These are phyloP conservation scores for Ophiostoma tasmaniense DNA, from an alignment of 2,329 filamentous ascomycete genomes.

Conservation along the genomic window DNA sequence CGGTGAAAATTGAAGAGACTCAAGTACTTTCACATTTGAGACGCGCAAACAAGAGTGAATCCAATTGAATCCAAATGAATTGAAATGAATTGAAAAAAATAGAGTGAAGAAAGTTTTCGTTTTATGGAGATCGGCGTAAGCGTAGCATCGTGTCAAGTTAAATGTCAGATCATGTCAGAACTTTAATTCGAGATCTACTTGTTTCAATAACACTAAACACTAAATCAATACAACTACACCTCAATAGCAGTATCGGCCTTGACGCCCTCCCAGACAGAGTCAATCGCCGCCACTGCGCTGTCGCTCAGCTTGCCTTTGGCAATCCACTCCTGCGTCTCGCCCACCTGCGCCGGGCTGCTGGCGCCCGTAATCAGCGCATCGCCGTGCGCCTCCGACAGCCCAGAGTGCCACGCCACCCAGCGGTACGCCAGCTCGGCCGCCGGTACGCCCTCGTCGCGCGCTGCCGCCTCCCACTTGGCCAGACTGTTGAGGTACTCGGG, in stretches of 20 bases:
- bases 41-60: neutral
- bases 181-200: neutral
- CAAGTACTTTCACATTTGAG: neutral
- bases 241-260: slow-evolving; percentile 35
- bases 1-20: neutral
- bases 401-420: neutral
- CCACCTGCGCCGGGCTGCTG: slow-evolving; percentile 29
- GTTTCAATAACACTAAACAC: neutral
- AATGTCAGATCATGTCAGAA: neutral
- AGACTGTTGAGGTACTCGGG: neutral
- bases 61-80: too few species aligned
- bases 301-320: slow-evolving; percentile 33
- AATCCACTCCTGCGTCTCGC: slow-evolving; percentile 28
- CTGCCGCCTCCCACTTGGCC: neutral
- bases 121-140: neutral
- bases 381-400: neutral
- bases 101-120: too few species aligned
- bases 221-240: neutral
- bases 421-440: neutral
- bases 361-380: slow-evolving; percentile 16
- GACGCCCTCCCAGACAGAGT: slow-evolving; percentile 50
- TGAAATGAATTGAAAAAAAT: too few species aligned
- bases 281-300: slow-evolving; percentile 24
- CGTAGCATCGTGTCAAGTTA: neutral
- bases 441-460: neutral